A percentile compares a stretch with the other conserved stretches of the same genome.
These are phyloP conservation scores for Pythium apleroticum DNA, from an alignment of 352 stramenopile species.

Conservation along the genomic window DNA sequence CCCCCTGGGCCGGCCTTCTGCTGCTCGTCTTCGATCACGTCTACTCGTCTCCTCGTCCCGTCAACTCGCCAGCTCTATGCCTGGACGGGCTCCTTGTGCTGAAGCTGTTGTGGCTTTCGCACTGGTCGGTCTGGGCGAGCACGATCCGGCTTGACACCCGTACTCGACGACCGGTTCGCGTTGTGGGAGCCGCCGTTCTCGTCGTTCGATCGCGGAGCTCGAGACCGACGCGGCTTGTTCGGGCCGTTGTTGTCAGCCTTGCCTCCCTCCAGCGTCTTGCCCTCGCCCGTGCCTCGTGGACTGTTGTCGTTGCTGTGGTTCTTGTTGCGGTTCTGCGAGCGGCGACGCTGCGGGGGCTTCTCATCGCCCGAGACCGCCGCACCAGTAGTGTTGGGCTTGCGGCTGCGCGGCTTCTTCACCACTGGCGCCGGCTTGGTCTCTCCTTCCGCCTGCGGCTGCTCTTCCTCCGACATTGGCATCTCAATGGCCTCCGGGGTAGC, in stretches of 20 bases:
- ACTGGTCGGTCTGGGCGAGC: constrained; percentile 17
- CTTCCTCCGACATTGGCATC: constrained; percentile 10
- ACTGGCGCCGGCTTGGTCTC: constrained; percentile 29
- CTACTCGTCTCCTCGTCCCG: not conserved
- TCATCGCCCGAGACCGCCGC: constrained; percentile 11
- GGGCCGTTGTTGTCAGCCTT: not conserved
- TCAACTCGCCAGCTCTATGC: not conserved
- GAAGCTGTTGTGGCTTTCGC: constrained; percentile 16
- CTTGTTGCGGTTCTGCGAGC: constrained; percentile 20
- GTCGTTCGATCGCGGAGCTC: constrained; percentile 24
- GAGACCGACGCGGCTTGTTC: constrained; percentile 19
- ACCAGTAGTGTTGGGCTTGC: constrained; percentile 9
- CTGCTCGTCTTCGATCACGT: not conserved
- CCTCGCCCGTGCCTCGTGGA: constrained; percentile 1
- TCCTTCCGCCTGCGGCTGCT: constrained; percentile 18
- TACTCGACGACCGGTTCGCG: constrained; percentile 1
- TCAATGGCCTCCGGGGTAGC: constrained; percentile 16
- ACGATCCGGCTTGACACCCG: constrained; percentile 16
- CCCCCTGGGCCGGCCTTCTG: not conserved
- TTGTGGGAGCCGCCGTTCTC: constrained; percentile 13
- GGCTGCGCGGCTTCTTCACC: constrained; percentile 18
- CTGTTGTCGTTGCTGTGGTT: constrained; percentile 24
- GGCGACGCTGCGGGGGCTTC: constrained; percentile 21
- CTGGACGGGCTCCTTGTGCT: constrained; percentile 3
- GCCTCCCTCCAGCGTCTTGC: constrained; percentile 6